Conservation (phyloP, 805 yeast genomes). For the Pichia cabralensis region DNA sequence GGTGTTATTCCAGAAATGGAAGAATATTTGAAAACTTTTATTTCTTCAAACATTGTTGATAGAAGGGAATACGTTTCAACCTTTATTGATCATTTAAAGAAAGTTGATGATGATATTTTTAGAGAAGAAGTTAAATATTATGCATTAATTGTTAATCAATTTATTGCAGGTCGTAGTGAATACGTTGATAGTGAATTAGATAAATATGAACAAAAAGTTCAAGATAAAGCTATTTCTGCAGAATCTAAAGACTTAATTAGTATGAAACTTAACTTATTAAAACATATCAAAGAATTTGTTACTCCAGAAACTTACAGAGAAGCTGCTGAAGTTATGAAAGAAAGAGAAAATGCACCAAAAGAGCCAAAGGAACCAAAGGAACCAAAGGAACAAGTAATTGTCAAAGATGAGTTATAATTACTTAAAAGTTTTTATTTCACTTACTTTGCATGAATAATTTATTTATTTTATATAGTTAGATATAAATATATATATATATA, state of each 20-base stretch:
- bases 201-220: constrained; percentile 36
- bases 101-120: constrained; percentile 19
- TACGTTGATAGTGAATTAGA: constrained; percentile 36
- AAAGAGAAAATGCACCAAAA: constrained; percentile 1
- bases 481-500: no score
- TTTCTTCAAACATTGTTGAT: constrained; percentile 21
- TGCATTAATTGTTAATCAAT: constrained; percentile 31
- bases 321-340: constrained; percentile 12
- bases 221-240: constrained; percentile 27
- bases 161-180: constrained; percentile 33
- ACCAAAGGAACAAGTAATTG: background rate
- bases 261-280: constrained; percentile 37
- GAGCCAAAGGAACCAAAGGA: no score
- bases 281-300: constrained; percentile 9
- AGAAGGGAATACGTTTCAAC: constrained; percentile 22
- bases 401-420: constrained; percentile 11
- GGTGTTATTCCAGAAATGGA: constrained; percentile 31
- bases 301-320: constrained; percentile 13
- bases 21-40: constrained; percentile 22
- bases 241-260: constrained; percentile 41
- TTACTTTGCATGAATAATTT: no score
- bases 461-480: no score
- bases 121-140: constrained; percentile 34
- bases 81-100: constrained; percentile 27
- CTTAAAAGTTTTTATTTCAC: no score